A percentile compares a stretch with the other conserved stretches of the same genome.
Evolutionary conservation across 768 basidiomycete species (phyloP).

Genomic region (Mycena polygramma): DNA sequence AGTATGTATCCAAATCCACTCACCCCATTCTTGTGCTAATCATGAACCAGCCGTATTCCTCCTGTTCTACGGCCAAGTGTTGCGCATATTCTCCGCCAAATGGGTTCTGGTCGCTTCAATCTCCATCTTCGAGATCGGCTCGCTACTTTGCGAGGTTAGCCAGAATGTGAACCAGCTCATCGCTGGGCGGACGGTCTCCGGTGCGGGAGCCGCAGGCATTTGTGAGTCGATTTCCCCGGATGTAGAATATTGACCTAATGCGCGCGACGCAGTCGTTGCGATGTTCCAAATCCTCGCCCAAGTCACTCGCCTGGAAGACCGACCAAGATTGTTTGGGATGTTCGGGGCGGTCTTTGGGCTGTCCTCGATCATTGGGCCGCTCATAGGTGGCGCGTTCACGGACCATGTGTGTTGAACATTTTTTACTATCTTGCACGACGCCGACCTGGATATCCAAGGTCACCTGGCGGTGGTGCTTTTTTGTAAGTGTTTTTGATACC

Average conservation of each 20-base stretch:
- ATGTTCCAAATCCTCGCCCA: neutral
- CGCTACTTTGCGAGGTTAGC: neutral
- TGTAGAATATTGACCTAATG: too few relatives aligned
- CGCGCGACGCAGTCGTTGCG: neutral
- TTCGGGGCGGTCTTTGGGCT: neutral
- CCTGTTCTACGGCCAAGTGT: neutral
- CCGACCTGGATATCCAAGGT: neutral
- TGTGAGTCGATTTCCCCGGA: neutral
- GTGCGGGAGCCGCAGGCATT: neutral
- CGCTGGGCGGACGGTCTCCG: neutral
- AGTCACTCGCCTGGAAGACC: neutral
- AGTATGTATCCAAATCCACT: neutral
- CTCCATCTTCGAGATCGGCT: neutral
- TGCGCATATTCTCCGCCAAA: neutral
- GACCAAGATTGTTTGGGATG: neutral
- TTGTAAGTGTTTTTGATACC: too few relatives aligned
- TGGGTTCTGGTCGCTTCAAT: neutral
- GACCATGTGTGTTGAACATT: neutral
- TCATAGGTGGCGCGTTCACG: slow-evolving; percentile 1
- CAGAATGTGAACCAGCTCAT: neutral
- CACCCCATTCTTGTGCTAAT: too few relatives aligned
- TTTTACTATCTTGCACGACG: too few relatives aligned
- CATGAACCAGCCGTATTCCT: neutral
- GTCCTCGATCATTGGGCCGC: neutral
- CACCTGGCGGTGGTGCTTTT: too few relatives aligned